Conservation (phyloP, 768 basidiomycete genomes). For the Tephrocybe rancida region DNA sequence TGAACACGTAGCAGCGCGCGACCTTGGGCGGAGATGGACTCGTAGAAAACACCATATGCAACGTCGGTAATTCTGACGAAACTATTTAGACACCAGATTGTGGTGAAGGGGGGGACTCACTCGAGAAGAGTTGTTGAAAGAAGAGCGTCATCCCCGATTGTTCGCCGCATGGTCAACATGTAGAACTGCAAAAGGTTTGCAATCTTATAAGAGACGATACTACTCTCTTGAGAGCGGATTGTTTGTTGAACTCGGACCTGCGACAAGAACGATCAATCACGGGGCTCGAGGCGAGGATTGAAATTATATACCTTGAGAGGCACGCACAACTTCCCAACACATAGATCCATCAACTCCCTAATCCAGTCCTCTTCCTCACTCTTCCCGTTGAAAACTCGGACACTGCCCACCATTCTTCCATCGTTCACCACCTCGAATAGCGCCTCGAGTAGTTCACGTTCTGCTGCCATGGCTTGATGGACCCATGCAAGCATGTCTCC, state of each 20-base stretch:
- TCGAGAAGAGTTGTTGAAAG: slow-evolving; percentile 79
- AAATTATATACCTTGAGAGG: slow-evolving; percentile 74
- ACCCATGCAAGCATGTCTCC: slow-evolving; percentile 99
- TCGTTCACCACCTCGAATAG: slow-evolving; percentile 74
- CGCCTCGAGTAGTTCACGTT: slow-evolving; percentile 90
- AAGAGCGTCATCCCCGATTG: slow-evolving; percentile 83
- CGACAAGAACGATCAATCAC: not conserved
- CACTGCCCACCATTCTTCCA: slow-evolving; percentile 76
- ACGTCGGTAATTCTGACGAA: slow-evolving; percentile 76
- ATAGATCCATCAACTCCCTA: slow-evolving; percentile 75
- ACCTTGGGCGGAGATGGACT: slow-evolving; percentile 84
- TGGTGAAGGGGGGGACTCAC: slow-evolving; percentile 42
- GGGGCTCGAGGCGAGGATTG: not conserved
- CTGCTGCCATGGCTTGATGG: slow-evolving; percentile 93
- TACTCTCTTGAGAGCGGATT: slow-evolving; percentile 90
- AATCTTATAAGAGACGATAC: slow-evolving; percentile 89
- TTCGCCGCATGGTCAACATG: slow-evolving; percentile 87
- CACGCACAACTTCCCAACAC: slow-evolving; percentile 80
- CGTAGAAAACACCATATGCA: slow-evolving; percentile 85
- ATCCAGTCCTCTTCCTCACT: slow-evolving; percentile 81
- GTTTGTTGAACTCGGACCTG: slow-evolving; percentile 93
- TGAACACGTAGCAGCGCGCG: slow-evolving; percentile 58
- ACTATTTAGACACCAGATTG: not conserved
- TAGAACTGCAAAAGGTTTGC: slow-evolving; percentile 97
- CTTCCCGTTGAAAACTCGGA: slow-evolving; percentile 49